Base-by-base conservation (phyloP, 768 basidiomycete genomes). In the Mycena chlorophos region DNA sequence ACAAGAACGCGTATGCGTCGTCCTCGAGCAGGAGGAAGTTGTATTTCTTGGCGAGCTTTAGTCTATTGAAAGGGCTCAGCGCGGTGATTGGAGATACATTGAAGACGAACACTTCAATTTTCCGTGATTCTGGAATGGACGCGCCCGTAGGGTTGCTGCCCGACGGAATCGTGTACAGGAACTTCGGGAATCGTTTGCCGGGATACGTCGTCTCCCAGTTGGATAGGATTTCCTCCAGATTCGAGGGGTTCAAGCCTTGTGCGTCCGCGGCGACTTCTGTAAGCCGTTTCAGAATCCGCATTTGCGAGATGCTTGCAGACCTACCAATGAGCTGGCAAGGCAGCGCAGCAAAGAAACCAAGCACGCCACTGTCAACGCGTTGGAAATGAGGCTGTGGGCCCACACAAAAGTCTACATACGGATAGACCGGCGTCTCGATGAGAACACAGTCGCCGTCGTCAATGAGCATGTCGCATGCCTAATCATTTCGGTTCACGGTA, bases 151-250 rank as follows among this genome's bases (percentile, higher is more conserved):
- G 60, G 22, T 61, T 61, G 47, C 56, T 57, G 30, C 75, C 31
- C 63, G 82, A 79, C 0, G 78, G 79, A 25, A 86, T 79, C 1
- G 80, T 87, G 70, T 90, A 90, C 20, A 90, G 71, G 0, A 81
- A 65, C 65, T 79, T 86, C 4, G 88, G 88, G 52, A 73, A 76
- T 4, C 72, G 78, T 69, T 85, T 84, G 19, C 66, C 75, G 1
- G 66, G 69, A 0, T 82, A 83, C 81, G 85, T 88, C 31, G 69
- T 73, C 39, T 79, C 78, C 60, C 60, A 61, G 28, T 39, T 61
- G 3, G 50, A 22, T 8, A 90, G 70, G 25, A 78, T 75, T 25
- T 73, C 54, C 19, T 79, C 76, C 17, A 90, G 73, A 14, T 69
- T 67, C 1, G 62, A 63, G 1, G 86, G 72, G 38, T 73, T 70